Evolutionary conservation across 441 rosid genomes (phyloP), one percentile per base, ranked within the genome.

Genomic region (Theobroma grandiflorum): DNA sequence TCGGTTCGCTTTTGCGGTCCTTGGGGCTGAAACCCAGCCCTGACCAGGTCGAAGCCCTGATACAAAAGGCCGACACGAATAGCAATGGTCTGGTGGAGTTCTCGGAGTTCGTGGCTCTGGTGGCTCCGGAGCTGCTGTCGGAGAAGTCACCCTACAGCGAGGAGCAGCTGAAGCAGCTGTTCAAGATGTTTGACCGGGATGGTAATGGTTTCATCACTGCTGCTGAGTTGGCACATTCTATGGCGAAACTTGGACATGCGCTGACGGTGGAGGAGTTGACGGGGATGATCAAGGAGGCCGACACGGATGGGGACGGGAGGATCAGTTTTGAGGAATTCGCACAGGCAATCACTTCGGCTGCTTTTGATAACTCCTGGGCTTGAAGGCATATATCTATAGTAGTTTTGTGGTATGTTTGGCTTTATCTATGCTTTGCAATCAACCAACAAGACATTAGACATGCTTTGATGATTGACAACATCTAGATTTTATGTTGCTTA

Each of bases 221-320:
- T 0, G 95, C 94, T 1, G 99, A 94, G 82, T 81, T 96, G 82
- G 97, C 95, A 4, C 97, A 94, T 78, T 93, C 98, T 1, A 96
- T 94, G 99, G 98, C 98, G 0, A 92, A 87, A 79, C 84, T 94
- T 8, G 98, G 98, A 45, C 97, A 94, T 59, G 92, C 97, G 3
- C 86, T 96, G 78, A 94, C 98, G 2, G 94, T 87, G 1, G 95
- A 90, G 63, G 98, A 96, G 82, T 76, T 96, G 78, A 90, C 95
- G 0, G 98, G 95, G 72, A 96, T 96, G 98, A 94, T 96, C 69
- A 92, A 78, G 85, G 98, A 93, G 82, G 99, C 97, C 1, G 99
- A 94, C 78, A 86, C 90, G 2, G 98, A 96, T 18, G 99, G 96
- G 0, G 98, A 96, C 43, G 99, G 99, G 0, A 83, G 91, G 82